Conservation (phyloP, 2,329 filamentous ascomycete species). For the Eurotiales sp. region DNA sequence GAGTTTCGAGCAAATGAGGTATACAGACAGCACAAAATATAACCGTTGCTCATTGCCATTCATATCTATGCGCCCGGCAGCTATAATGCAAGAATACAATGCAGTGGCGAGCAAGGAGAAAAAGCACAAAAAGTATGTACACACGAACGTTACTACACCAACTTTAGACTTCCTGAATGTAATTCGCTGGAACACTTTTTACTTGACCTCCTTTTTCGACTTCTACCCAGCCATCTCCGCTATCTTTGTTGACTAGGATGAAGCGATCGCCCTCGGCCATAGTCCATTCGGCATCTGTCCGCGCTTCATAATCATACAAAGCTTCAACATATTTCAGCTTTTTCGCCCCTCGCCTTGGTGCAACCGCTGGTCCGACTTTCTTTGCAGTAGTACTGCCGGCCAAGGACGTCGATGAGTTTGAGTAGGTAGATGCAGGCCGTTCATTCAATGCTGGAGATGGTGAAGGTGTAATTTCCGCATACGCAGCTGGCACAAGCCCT, state of each 20-base stretch:
- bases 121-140: constrained; percentile 25
- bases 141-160: not conserved
- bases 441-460: constrained; percentile 40
- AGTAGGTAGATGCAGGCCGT: constrained; percentile 71
- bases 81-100: constrained; percentile 1
- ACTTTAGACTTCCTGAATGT: constrained; percentile 68
- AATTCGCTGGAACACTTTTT: constrained; percentile 90
- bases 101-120: constrained; percentile 2
- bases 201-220: constrained; percentile 86
- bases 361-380: constrained; percentile 89
- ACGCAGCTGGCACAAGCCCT: constrained; percentile 82
- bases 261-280: constrained; percentile 91
- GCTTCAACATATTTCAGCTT: constrained; percentile 92
- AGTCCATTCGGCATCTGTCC: constrained; percentile 79
- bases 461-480: constrained; percentile 65
- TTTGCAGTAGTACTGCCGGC: constrained; percentile 56
- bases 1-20: too few relatives aligned
- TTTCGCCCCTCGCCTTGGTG: constrained; percentile 85
- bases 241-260: constrained; percentile 81
- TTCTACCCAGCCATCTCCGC: constrained; percentile 93
- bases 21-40: not conserved
- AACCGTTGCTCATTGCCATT: not conserved
- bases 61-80: not conserved
- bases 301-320: constrained; percentile 84
- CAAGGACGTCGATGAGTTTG: constrained; percentile 70